Base-by-base conservation (phyloP, 805 yeast species). In the Schizosaccharomyces cryophilus region DNA sequence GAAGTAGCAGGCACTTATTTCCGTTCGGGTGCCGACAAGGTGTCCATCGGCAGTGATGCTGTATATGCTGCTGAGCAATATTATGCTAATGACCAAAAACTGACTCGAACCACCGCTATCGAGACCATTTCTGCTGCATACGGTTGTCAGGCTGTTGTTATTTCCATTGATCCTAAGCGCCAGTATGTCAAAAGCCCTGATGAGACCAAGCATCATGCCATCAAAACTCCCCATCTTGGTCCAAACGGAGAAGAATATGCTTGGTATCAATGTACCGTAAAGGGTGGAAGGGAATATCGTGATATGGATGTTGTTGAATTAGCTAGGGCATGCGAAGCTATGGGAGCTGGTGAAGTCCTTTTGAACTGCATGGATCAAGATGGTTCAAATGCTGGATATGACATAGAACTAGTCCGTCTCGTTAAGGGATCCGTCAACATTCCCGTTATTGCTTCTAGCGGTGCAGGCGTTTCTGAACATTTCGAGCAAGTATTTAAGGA, bases 1-100 rank as follows among this genome's bases (percentile, higher is more conserved):
- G 84, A 88, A 60, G 95, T 93, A 35, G 99, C 99, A 0, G 80
- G 86, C 47, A 74, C 88, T 65, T 93, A 93, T 70, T 93, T 93
- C 77, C 78, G 87, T 64, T 86, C 97, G 0, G 99, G 99, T 64
- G 99, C 99, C 17, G 99, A 93, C 72, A 93, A 93, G 70, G 95
- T 93, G 5, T 86, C 95, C 58, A 93, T 93, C 68, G 99, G 99
- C n/a, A 80, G 95, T 7, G 99, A 93, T 73, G 95, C 99, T 0
- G 98, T 93, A 1, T 71, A 73, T 60, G 95, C 95, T 40, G 97
- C 97, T 3, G 95, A 88, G 69, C 74, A 80, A 47, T 93, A 75
- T 71, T 85, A 84, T 71, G 78, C 75, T 0, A 74, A 75, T 59
- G 84, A 83, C 54, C 71, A 73, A 30, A 71, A 69, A 42, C 81